Base-by-base conservation (phyloP, 2,329 filamentous ascomycete genomes). In the Epicoccum sorghinum region DNA sequence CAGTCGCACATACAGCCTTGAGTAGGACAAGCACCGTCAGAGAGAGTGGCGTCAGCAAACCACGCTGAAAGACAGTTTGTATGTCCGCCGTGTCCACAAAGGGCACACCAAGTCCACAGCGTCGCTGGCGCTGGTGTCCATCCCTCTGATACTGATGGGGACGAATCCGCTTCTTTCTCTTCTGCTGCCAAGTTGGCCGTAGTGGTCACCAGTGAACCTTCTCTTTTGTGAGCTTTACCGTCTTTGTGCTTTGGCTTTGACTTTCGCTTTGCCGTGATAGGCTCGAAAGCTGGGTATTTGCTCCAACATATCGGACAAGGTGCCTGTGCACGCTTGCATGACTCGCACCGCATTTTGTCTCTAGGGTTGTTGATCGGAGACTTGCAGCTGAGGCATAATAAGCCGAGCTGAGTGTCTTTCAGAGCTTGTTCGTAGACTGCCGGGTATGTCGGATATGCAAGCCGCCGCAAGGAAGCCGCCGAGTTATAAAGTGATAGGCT, bases 21-120 rank as follows among this genome's bases (percentile, higher is more conserved):
- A 7, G 80, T 84, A 3, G 83, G 80, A 72, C 85, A 88, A 27
- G 78, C 79, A 13, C 83, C 84, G 58, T 82, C 79, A 33, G 78
- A 75, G 29, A 77, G 59, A 12, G 41, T 68, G 18, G 77, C 60
- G 47, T 82, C 78, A 14, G 73, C 72, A 49, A 85, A 81, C 84
- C 85, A 87, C 12, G 78, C 77, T 7, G 75, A 77, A 27, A 86
- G 76, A 66, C 86, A 88, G 44, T 79, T 79, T 5, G 79, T 73
- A 64, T 88, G 86, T 2, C 81, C 84, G 35, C 82, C 80, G 61
- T 88, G 86, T 4, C 83, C 83, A 67, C 86, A 88, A 10, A 81
- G 75, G 62, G 85, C 77, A 67, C 86, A 88, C 75, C 80, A 81
- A 4, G 80, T 79, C 79, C 80, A 85, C 18, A 85, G 75, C 6